These are phyloP conservation scores for Phytopythium aichiense DNA, from an alignment of 352 stramenopile genomes.

Conservation along the genomic window DNA sequence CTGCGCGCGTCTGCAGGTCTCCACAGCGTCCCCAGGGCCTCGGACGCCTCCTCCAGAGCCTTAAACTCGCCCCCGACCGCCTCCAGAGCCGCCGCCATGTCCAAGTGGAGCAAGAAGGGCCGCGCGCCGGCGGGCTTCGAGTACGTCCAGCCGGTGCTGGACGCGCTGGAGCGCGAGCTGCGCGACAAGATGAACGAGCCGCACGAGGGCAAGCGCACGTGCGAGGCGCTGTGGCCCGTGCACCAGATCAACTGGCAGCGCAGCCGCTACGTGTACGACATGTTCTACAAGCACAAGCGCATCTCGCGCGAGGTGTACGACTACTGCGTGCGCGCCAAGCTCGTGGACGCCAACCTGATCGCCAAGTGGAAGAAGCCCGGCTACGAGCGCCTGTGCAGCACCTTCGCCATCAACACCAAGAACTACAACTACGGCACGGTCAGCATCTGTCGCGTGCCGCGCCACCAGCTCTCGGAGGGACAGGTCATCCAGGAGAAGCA, in stretches of 20 bases:
- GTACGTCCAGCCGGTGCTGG: constrained; percentile 94
- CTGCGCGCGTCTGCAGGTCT: too few species aligned
- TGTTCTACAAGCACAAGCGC: constrained; percentile 97
- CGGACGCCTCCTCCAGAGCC: too few species aligned
- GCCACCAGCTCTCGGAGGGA: constrained; percentile 89
- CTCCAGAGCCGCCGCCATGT: constrained; percentile 43
- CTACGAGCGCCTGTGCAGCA: constrained; percentile 98
- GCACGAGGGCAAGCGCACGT: constrained; percentile 96
- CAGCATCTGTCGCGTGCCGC: constrained; percentile 96
- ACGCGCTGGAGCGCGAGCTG: constrained; percentile 96
- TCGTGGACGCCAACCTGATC: constrained; percentile 97
- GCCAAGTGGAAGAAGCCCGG: constrained; percentile 99
- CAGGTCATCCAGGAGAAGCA: constrained; percentile 91
- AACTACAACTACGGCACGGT: constrained; percentile 99
- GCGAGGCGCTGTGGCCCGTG: constrained; percentile 97
- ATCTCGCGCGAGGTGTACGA: constrained; percentile 97
- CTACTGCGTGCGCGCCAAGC: constrained; percentile 94
- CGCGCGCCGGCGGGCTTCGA: constrained; percentile 92
- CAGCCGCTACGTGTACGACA: constrained; percentile 98
- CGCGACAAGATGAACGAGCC: constrained; percentile 97
- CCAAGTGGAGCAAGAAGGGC: constrained; percentile 83
- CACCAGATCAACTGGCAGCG: constrained; percentile 99
- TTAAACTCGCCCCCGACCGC: background rate
- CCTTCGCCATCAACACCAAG: constrained; percentile 98
- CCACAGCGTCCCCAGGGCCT: too few species aligned